phyloP scores from a whole-genome alignment of 2,329 filamentous ascomycete genomes.

The Phaeophleospora eucalypticola region DNA sequence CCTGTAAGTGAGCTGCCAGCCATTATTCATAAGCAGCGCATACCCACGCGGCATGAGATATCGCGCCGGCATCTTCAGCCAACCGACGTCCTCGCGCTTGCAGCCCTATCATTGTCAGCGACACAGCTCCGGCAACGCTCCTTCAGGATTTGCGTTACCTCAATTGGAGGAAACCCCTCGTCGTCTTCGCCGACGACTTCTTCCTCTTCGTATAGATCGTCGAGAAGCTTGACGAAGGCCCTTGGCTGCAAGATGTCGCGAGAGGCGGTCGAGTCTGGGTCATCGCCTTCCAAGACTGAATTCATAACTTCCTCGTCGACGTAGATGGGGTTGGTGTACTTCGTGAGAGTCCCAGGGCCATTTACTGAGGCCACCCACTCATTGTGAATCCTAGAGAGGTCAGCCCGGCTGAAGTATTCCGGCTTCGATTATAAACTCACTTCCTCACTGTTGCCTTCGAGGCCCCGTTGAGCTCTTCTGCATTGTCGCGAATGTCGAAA shows the following conservation, averaged over 20 bases:
- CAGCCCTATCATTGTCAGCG: neutral
- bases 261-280: neutral
- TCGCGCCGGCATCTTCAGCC: too few relatives aligned
- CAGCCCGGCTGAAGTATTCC: neutral
- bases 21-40: too few relatives aligned
- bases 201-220: neutral
- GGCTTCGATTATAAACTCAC: slow-evolving; percentile 1
- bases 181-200: neutral
- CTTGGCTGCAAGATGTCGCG: neutral
- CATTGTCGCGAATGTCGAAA: slow-evolving; percentile 3
- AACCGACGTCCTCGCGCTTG: slow-evolving; percentile 2
- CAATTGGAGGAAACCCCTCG: neutral
- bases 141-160: neutral
- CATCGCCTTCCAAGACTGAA: slow-evolving; percentile 2
- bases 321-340: slow-evolving; percentile 5
- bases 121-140: neutral
- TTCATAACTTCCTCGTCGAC: slow-evolving; percentile 12
- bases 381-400: neutral
- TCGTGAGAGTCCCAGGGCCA: neutral
- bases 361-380: slow-evolving; percentile 1
- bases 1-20: too few relatives aligned
- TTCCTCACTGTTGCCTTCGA: slow-evolving; percentile 1
- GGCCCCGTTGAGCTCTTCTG: slow-evolving; percentile 3
- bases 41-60: too few relatives aligned
- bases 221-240: slow-evolving; percentile 2